Conservation (phyloP, 768 basidiomycete genomes). For the Suillus hirtellus region DNA sequence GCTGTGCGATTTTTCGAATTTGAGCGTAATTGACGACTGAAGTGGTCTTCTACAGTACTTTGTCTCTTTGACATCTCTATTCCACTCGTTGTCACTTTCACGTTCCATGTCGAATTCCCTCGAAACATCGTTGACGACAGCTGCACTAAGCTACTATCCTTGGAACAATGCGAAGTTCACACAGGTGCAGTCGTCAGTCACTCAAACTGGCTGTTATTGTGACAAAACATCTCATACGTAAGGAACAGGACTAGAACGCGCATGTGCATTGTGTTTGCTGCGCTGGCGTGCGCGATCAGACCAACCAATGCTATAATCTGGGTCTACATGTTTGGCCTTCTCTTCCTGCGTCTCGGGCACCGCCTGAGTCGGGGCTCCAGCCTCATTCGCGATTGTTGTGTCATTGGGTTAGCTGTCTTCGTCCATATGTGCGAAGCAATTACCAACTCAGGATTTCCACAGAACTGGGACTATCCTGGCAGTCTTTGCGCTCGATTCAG, state of each 20-base stretch:
- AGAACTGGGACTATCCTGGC: constrained; percentile 23
- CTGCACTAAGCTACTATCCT: constrained; percentile 78
- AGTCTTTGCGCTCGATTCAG: constrained; percentile 59
- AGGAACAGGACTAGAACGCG: constrained; percentile 34
- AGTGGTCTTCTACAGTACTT: constrained; percentile 52
- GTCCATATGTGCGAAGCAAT: constrained; percentile 10
- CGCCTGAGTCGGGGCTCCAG: constrained; percentile 30
- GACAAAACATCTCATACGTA: constrained; percentile 31
- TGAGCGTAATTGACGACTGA: not conserved
- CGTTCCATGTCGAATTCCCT: constrained; percentile 91
- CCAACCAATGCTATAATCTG: constrained; percentile 90
- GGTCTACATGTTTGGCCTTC: constrained; percentile 62
- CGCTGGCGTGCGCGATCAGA: constrained; percentile 78
- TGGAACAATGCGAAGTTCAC: constrained; percentile 47
- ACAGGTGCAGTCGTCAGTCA: constrained; percentile 27
- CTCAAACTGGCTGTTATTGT: constrained; percentile 20
- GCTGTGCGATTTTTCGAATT: constrained; percentile 51
- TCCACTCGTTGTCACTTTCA: constrained; percentile 81
- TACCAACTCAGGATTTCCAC: constrained; percentile 1
- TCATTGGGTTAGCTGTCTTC: constrained; percentile 45
- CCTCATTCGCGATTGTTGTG: constrained; percentile 40
- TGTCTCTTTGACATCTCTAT: constrained; percentile 83
- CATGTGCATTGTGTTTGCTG: constrained; percentile 57
- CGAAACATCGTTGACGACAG: constrained; percentile 81
- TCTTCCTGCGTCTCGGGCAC: constrained; percentile 56